A percentile compares a stretch with the other conserved stretches of the same genome.
phyloP scores from a whole-genome alignment of 2,329 filamentous ascomycete genomes.

The Fonsecaea erecta region DNA sequence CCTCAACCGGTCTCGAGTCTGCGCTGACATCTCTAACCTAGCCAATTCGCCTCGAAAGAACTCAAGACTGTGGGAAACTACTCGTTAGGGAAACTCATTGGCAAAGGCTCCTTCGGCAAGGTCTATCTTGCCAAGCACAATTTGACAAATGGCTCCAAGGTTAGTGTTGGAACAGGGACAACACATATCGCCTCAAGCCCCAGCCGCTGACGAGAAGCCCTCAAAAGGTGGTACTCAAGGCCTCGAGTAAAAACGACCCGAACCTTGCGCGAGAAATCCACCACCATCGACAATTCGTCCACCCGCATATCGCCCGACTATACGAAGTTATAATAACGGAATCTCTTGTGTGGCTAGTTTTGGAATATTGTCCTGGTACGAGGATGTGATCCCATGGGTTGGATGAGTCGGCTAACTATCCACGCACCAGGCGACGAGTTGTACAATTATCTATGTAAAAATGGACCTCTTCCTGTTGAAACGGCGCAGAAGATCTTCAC shows the following conservation, averaged over 20 bases:
- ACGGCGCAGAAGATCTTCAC: slow-evolving; percentile 97
- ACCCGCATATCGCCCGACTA: slow-evolving; percentile 92
- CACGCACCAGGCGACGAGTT: slow-evolving; percentile 77
- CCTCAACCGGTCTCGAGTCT: slow-evolving; percentile 5
- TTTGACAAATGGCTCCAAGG: slow-evolving; percentile 97
- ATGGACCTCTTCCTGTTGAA: slow-evolving; percentile 79
- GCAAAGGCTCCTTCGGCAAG: slow-evolving; percentile 97
- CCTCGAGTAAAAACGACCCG: slow-evolving; percentile 90
- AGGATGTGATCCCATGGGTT: slow-evolving; percentile 22
- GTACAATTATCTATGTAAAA: slow-evolving; percentile 89
- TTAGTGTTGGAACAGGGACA: slow-evolving; percentile 49
- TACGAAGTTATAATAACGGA: slow-evolving; percentile 99
- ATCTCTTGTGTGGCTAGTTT: slow-evolving; percentile 88
- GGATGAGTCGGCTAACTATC: slow-evolving; percentile 39
- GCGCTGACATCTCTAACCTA: slow-evolving; percentile 48
- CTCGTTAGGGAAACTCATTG: slow-evolving; percentile 85
- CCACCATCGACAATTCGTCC: slow-evolving; percentile 95
- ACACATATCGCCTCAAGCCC: not conserved
- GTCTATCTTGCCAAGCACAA: slow-evolving; percentile 96
- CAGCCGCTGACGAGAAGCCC: slow-evolving; percentile 22
- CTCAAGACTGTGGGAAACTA: slow-evolving; percentile 95
- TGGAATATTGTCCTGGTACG: slow-evolving; percentile 93
- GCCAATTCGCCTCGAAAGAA: slow-evolving; percentile 91
- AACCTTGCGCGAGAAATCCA: slow-evolving; percentile 98
- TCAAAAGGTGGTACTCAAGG: slow-evolving; percentile 92